Evolutionary conservation across 257 asterid species (phyloP), one percentile per base, ranked within the genome.

Genomic region (Salvia miltiorrhiza): DNA sequence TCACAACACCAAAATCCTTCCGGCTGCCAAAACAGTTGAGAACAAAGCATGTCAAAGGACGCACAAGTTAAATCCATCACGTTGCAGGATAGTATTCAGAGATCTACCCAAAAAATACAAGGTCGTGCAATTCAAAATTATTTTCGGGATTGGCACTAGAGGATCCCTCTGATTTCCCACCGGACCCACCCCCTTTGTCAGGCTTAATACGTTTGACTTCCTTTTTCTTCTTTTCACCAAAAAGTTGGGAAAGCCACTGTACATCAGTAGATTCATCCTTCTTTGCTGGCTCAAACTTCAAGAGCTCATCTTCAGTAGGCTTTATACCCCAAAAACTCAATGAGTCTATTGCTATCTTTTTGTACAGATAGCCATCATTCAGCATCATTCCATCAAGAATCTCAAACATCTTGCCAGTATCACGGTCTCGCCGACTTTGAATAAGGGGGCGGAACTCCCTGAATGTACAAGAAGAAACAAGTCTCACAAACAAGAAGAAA

Each of bases 381-480:
- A 94, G 82, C 95, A 91, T 80, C 95, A 89, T 91, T 73, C 97
- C 97, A 69, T 91, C 97, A 61, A 91, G 96, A 77, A 85, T 60
- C 75, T 94, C 96, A 80, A 85, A 80, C 73, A 75, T 70, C 75
- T 62, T 70, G 74, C 84, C 85, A 12, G 90, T 86, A 47, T 91
- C 99, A 61, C 96, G 98, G 75, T 94, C 99, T 56, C 92, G 86
- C 30, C 97, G 90, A 71, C 13, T n/a, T 58, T 88, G 95, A 74
- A 94, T 91, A 76, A 91, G 88, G 70, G 99, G 96, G 49, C 93
- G 97, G 71, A 89, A 91, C 86, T 91, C 96, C 71, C 99, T 94
- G 73, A 61, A 80, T 37, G 48, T 70, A 52, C 5, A 70, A 45
- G 30, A 72, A 41, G 20, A 65, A 56, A 20, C 28, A 65, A 56